These are phyloP conservation scores for Clavariopsis aquatica DNA, from an alignment of 495 filamentous ascomycete genomes.

Conservation along the genomic window DNA sequence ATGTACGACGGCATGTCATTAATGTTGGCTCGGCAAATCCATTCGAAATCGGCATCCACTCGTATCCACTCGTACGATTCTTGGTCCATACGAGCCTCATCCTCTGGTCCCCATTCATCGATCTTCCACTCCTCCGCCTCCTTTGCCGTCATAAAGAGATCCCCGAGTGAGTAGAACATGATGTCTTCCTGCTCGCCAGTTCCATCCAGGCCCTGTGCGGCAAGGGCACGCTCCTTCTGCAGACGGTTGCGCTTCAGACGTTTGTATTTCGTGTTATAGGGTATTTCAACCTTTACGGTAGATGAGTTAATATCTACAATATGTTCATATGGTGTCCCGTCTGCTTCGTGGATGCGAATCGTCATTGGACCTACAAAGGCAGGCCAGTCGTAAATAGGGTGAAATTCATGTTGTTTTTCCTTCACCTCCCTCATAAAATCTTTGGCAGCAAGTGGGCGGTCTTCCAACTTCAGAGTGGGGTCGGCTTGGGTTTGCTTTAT, in stretches of 20 bases:
- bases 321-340: constrained; percentile 98
- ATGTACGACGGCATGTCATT: constrained; percentile 84
- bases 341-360: constrained; percentile 95
- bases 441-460: constrained; percentile 51
- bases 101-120: constrained; percentile 81
- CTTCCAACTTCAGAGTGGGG: constrained; percentile 46
- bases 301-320: constrained; percentile 92
- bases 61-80: constrained; percentile 99
- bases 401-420: constrained; percentile 71
- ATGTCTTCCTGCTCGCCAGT: constrained; percentile 78
- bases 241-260: constrained; percentile 88
- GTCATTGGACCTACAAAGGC: constrained; percentile 90
- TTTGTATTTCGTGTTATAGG: constrained; percentile 99
- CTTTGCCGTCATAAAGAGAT: constrained; percentile 79
- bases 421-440: constrained; percentile 81
- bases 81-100: constrained; percentile 85
- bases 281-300: constrained; percentile 81
- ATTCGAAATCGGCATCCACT: constrained; percentile 97
- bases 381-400: constrained; percentile 67
- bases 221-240: constrained; percentile 75
- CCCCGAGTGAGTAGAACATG: constrained; percentile 87
- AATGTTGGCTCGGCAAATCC: constrained; percentile 79
- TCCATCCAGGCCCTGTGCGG: constrained; percentile 60
- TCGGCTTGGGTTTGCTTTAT: constrained; percentile 77
- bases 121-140: constrained; percentile 83